Evolutionary conservation across 1,139 yeast species (phyloP), one percentile per base, ranked within the genome.

Genomic region (Blastobotrys elegans): DNA sequence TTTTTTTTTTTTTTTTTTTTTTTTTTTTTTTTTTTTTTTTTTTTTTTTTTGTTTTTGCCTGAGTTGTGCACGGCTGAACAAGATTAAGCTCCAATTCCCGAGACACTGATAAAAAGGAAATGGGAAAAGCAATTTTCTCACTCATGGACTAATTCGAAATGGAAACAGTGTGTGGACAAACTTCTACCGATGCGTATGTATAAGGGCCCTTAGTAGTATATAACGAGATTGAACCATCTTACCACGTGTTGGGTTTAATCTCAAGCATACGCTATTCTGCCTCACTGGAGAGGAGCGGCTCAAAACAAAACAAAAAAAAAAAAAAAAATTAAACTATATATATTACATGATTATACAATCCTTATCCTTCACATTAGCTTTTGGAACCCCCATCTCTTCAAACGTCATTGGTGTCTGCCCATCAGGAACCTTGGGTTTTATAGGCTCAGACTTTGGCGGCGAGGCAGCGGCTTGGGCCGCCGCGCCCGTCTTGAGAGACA

Each of bases 351-450:
- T 54, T 18, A 52, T 47, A 51, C 67, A 63, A 24, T 62, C 66
- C 24, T 56, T 60, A 38, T 57, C 56, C 29, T 56, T 56, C 22
- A 24, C 44, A 2, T 27, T 21, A 18, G 53, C 55, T 13, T 50
- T 40, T 3, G 66, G 64, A 16, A 63, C 56, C 11, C 63, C 63
- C 67, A 63, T 63, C 40, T 61, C 67, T 36, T 63, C 67, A 50
- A 63, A 63, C n/a, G 65, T 63, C 50, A 84, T 84, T 26, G 52
- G 49, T 11, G 49, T 40, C 58, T 95, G 86, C 72, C 84, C 95
- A 52, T 48, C 24, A 26, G 45, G 17, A 18, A 33, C 27, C 13
- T 26, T 45, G 6, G 37, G 44, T 21, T 29, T 40, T 5, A 21
- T 7, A 3, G 17, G 34, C n/a, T 21, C 41, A 3, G 29, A 14